phyloP scores from a whole-genome alignment of 2,329 filamentous ascomycete species.

The Scedosporium apiospermum region DNA sequence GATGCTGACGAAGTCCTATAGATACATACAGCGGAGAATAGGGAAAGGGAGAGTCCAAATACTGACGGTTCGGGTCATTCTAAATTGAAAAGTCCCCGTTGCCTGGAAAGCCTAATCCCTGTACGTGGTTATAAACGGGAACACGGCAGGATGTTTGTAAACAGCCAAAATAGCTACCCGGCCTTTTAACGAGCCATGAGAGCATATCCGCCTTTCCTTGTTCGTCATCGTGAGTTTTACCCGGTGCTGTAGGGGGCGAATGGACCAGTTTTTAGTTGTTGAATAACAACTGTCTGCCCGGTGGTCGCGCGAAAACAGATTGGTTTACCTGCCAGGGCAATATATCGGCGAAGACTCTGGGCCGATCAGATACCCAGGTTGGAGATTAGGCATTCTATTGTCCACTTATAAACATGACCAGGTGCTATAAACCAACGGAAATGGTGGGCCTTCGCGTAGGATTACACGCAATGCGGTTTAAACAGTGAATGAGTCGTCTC shows the following conservation, averaged over 20 bases:
- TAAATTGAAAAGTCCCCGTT: background rate
- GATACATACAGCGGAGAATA: background rate
- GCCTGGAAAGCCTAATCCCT: background rate
- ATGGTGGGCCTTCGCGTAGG: too few relatives aligned
- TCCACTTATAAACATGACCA: too few relatives aligned
- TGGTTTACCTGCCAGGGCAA: too few relatives aligned
- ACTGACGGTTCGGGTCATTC: background rate
- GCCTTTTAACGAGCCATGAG: background rate
- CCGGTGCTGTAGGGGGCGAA: background rate
- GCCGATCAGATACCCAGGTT: background rate
- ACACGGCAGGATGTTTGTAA: background rate
- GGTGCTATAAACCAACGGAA: too few relatives aligned
- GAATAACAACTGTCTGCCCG: too few relatives aligned
- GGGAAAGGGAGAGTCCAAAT: background rate
- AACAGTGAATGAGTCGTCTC: too few relatives aligned
- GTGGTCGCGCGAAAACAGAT: too few relatives aligned
- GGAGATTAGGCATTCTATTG: too few relatives aligned
- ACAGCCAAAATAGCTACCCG: slow-evolving; percentile 1
- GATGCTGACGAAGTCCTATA: background rate
- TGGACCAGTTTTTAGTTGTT: too few relatives aligned
- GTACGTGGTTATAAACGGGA: background rate
- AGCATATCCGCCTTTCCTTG: background rate
- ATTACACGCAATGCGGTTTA: too few relatives aligned
- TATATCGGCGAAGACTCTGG: background rate
- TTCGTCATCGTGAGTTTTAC: background rate